Evolutionary conservation across 2,329 filamentous ascomycete genomes (phyloP), one percentile per base, ranked within the genome.

Genomic region (Bipolaris oryzae): DNA sequence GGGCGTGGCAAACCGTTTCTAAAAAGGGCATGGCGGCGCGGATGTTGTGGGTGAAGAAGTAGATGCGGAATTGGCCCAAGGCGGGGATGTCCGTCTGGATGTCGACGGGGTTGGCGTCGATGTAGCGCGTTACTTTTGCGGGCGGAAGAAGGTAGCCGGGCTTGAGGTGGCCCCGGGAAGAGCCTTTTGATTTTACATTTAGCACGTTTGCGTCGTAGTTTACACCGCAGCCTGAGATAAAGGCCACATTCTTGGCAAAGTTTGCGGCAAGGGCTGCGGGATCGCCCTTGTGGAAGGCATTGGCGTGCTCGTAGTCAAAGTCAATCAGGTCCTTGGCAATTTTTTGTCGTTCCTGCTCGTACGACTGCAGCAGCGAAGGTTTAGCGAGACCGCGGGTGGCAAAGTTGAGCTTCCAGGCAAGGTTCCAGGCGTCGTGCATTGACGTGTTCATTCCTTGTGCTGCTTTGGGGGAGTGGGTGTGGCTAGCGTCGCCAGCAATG

Each of bases 31-130:
- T 78, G 31, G 80, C 75, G 47, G 80, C 73, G 52, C 81, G 79
- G 2, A 91, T 79, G 66, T 90, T 82, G 68, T 84, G 85, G 58
- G 86, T 84, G 58, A 93, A 83, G 58, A 92, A 82, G 73, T 90
- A 92, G 43, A 92, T 84, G 46, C 88, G 84, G 78, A 92, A 93
- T 69, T 93, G 90, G 23, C 89, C 87, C 5, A 92, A 79, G 75
- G 91, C 84, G 1, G 90, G 90, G 42, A 92, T 90, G 68, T 92
- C 90, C 5, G 91, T 84, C 71, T 93, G 89, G 25, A 92, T 79
- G 64, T 92, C 87, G 39, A 93, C 85, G 0, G 89, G 89, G 66
- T 92, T 93, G 3, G 89, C 87, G 74, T 93, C 90, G 49, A 92
- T 84, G 70, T 89, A 92, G 25, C 90, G 84, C 0, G 88, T 89